phyloP scores from a whole-genome alignment of 306 rosid genomes.

The Gillenia trifoliata region DNA sequence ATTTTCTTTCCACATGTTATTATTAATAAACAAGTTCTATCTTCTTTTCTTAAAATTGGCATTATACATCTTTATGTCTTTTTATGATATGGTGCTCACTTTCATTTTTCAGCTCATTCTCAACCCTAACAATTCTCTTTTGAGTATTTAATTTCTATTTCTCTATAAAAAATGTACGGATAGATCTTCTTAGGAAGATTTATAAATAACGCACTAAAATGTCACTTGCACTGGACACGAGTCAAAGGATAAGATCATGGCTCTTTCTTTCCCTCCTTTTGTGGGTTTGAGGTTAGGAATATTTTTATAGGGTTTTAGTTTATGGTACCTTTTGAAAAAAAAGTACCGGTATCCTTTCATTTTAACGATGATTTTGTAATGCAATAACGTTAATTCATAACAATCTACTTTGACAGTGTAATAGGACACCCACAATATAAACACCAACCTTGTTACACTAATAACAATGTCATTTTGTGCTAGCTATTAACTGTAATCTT shows the following conservation, averaged over 20 bases:
- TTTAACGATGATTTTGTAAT: no score
- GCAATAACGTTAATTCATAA: no score
- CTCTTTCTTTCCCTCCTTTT: not conserved
- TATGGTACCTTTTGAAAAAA: no score
- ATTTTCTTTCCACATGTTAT: conserved; percentile 8
- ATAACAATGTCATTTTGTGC: no score
- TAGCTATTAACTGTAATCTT: no score
- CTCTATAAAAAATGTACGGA: no score
- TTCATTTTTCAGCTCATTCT: not conserved
- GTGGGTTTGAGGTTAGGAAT: not conserved
- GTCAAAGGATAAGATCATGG: not conserved
- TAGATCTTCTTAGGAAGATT: not conserved
- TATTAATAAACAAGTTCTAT: not conserved
- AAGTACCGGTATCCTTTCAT: no score
- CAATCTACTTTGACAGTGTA: no score
- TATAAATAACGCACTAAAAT: not conserved
- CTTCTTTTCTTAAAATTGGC: not conserved
- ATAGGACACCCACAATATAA: no score
- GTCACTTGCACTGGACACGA: not conserved
- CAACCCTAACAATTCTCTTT: not conserved
- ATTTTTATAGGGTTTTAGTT: not conserved
- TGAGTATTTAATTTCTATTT: no score
- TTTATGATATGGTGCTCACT: not conserved
- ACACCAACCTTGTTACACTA: no score
- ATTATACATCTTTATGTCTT: not conserved